Evolutionary conservation across 2,329 filamentous ascomycete genomes (phyloP).

Genomic region (Bipolaris bicolor): DNA sequence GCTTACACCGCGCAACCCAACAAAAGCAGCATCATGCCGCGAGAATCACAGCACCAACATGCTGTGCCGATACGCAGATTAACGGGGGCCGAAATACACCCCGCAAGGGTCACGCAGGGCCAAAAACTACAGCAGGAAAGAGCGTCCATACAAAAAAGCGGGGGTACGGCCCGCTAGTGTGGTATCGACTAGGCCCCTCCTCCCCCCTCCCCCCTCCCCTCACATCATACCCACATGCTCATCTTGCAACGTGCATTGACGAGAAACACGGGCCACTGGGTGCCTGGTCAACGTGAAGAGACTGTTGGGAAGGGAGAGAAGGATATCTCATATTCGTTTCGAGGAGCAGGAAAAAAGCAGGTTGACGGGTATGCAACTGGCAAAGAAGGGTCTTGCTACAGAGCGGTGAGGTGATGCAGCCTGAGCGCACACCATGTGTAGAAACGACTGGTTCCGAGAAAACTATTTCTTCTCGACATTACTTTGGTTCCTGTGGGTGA

Average conservation of each 20-base stretch:
- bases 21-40: neutral
- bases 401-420: too few relatives aligned
- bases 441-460: too few relatives aligned
- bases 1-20: too few relatives aligned
- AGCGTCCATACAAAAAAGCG: neutral
- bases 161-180: neutral
- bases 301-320: neutral
- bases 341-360: too few relatives aligned
- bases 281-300: neutral
- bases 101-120: neutral
- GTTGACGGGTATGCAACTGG: too few relatives aligned
- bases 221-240: neutral
- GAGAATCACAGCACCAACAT: neutral
- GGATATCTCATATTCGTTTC: neutral
- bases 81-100: neutral
- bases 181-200: neutral
- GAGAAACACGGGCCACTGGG: neutral
- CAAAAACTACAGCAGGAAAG: too few relatives aligned
- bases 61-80: neutral
- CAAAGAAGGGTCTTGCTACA: too few relatives aligned
- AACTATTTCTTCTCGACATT: too few relatives aligned
- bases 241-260: neutral
- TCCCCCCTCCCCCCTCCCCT: neutral
- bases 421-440: too few relatives aligned
- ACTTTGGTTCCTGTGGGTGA: too few relatives aligned